Evolutionary conservation across 129 eudicot species (phyloP).

Genomic region (Centrapalus pauciflorus): DNA sequence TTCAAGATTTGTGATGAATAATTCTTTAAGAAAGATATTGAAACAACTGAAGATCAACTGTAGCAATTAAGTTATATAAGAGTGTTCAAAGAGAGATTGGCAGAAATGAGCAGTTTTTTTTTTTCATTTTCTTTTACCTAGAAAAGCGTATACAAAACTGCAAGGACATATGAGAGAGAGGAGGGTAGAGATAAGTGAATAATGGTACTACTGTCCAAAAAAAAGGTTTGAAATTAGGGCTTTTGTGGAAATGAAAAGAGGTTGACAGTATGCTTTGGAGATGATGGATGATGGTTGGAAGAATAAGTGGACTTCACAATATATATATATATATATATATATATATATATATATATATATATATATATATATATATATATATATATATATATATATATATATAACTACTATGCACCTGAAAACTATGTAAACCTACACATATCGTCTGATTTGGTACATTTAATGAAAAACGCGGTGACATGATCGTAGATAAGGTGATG

Average conservation of each 20-base stretch:
- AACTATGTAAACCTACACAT: no score
- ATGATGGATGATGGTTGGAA: constrained; percentile 43
- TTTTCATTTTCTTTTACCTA: constrained; percentile 24
- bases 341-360: no score
- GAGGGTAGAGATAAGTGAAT: constrained; percentile 20
- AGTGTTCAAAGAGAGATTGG: constrained; percentile 23
- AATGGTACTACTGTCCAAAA: constrained; percentile 30
- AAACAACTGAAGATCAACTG: constrained; percentile 26
- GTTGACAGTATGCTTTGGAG: constrained; percentile 50
- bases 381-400: no score
- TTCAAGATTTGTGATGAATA: constrained; percentile 16
- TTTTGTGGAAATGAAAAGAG: constrained; percentile 60
- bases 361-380: no score
- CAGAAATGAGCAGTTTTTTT: constrained; percentile 26
- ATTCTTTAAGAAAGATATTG: constrained; percentile 28
- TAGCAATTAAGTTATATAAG: constrained; percentile 18
- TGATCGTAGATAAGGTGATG: no score
- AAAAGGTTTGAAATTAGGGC: constrained; percentile 49
- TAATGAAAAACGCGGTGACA: no score
- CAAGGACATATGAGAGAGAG: constrained; percentile 36
- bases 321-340: no score
- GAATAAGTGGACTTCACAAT: constrained; percentile 31
- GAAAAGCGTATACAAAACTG: constrained; percentile 39
- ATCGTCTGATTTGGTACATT: no score
- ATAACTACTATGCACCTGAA: no score